phyloP scores from a whole-genome alignment of 2,329 filamentous ascomycete species.

The Arthrobotrys musiformis region DNA sequence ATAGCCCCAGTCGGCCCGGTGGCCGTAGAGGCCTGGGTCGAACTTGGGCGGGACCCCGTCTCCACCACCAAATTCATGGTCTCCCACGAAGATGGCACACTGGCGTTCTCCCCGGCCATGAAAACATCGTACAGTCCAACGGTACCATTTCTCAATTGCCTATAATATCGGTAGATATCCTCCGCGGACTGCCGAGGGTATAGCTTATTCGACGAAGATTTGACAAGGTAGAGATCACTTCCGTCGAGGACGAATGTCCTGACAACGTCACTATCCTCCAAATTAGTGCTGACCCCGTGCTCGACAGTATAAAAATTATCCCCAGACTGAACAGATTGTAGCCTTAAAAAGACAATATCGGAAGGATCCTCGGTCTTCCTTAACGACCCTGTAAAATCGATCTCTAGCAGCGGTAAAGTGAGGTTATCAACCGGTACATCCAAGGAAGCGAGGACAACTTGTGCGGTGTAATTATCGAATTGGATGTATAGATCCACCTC shows the following conservation, averaged over 20 bases:
- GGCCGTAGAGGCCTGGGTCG: no score
- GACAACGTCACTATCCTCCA: background rate
- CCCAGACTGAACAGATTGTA: background rate
- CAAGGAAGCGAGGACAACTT: background rate
- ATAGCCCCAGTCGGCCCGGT: no score
- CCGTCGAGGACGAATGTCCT: background rate
- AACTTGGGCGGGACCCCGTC: no score
- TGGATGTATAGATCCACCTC: background rate
- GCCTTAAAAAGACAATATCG: background rate
- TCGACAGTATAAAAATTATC: background rate
- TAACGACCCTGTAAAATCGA: background rate
- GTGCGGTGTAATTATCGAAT: background rate
- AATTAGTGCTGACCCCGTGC: background rate
- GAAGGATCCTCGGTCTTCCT: background rate
- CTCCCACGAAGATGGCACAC: background rate
- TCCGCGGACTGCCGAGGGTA: background rate
- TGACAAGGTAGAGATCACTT: background rate
- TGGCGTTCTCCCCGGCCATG: background rate
- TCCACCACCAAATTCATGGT: no score
- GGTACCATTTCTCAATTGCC: background rate
- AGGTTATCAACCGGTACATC: background rate
- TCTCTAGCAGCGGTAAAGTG: background rate
- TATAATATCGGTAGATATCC: background rate
- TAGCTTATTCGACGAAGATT: background rate
- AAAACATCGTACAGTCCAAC: background rate